A percentile compares a stretch with the other conserved stretches of the same genome.
phyloP scores from a whole-genome alignment of 768 basidiomycete species.

The Tephrocybe sp. region DNA sequence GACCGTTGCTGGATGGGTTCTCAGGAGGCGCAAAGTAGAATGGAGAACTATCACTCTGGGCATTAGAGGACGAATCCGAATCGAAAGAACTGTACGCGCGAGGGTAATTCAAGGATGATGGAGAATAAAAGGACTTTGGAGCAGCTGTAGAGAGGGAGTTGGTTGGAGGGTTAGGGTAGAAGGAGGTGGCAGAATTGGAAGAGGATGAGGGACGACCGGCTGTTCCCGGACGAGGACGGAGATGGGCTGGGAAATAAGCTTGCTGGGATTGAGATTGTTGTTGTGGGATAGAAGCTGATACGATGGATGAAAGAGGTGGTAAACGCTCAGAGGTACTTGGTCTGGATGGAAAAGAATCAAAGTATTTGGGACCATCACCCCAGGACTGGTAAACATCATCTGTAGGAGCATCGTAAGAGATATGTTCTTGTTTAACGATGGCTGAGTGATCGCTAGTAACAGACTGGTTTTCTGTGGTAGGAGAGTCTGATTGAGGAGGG shows the following conservation, averaged over 20 bases:
- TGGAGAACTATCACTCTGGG: too few species aligned
- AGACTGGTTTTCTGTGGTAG: neutral
- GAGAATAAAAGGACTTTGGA: constrained; percentile 7
- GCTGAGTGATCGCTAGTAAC: neutral
- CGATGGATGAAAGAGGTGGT: constrained; percentile 64
- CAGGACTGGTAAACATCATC: neutral
- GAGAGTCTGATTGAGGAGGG: neutral
- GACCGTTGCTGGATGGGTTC: constrained; percentile 26
- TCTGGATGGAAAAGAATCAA: constrained; percentile 29
- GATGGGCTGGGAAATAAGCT: constrained; percentile 3
- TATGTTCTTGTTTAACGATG: constrained; percentile 41
- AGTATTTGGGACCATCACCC: constrained; percentile 20
- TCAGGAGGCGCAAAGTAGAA: constrained; percentile 66
- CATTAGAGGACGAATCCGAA: constrained; percentile 28
- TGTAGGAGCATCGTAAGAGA: constrained; percentile 11
- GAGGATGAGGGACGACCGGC: constrained; percentile 10
- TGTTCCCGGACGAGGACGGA: constrained; percentile 6
- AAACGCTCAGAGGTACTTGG: constrained; percentile 55
- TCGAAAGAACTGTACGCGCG: constrained; percentile 25
- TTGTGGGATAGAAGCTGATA: constrained; percentile 52
- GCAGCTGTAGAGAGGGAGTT: neutral
- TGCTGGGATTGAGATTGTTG: constrained; percentile 1
- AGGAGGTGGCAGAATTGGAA: constrained; percentile 7
- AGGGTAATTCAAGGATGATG: constrained; percentile 38
- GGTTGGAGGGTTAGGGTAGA: constrained; percentile 5